Evolutionary conservation across 176 grass and related monocot species (phyloP).

Genomic region (Musa troglodytarum): DNA sequence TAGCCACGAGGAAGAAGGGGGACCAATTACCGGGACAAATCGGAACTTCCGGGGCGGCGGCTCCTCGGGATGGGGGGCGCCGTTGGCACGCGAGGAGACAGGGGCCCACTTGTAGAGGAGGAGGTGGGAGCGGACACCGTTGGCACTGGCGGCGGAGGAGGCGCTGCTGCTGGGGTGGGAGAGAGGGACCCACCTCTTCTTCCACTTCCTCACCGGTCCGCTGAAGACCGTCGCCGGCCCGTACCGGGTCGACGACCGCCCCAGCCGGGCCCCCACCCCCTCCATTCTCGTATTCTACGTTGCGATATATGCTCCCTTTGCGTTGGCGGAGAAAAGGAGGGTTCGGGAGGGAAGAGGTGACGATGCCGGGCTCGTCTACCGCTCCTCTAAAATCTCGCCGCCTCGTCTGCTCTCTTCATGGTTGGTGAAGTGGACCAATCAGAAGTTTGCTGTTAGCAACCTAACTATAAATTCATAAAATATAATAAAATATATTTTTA

Average conservation of each 20-base stretch:
- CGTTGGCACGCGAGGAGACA: background rate
- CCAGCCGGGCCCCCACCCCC: background rate
- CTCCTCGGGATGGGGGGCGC: conserved; percentile 12
- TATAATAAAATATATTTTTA: no score
- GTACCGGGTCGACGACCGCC: conserved; percentile 16
- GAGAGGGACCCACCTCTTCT: conserved; percentile 27
- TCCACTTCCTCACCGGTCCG: conserved; percentile 31
- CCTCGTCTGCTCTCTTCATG: no score
- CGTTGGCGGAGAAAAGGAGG: no score
- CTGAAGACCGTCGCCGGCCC: conserved; percentile 20
- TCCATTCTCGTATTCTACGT: background rate
- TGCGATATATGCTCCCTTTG: no score
- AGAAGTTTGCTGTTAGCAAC: no score
- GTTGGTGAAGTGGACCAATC: no score
- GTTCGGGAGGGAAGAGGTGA: no score
- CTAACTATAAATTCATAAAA: no score
- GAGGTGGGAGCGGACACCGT: conserved; percentile 13
- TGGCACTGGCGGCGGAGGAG: conserved; percentile 28
- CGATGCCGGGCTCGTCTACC: no score
- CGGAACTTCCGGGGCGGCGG: conserved; percentile 35
- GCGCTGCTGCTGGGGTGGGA: conserved; percentile 21
- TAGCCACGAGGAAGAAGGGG: no score
- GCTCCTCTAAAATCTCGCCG: no score
- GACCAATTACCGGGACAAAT: conserved; percentile 44
- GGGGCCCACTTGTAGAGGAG: conserved; percentile 58